Evolutionary conservation across 352 stramenopile species (phyloP), one percentile per base, ranked within the genome.

Genomic region (Pseudoperonospora humuli): DNA sequence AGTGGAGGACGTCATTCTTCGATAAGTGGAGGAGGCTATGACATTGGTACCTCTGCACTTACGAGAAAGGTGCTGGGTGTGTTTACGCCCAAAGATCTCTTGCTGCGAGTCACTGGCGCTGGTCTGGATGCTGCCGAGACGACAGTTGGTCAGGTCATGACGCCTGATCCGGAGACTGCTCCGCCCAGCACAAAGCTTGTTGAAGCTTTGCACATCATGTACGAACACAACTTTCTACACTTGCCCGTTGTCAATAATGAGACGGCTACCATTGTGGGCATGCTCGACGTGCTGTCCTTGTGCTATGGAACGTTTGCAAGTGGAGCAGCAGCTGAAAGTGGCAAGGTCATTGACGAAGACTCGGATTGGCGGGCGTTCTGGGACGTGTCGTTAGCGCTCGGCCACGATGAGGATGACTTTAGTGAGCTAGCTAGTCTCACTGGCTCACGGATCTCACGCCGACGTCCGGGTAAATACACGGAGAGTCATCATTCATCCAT

Each of bases 21-120:
- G 5, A 34, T 70, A 7, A 64, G 56, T 33, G 51, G 49, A n/a
- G 59, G 54, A 37, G 51, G 57, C 18, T 76, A 64, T 37, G 63
- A 71, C 7, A 65, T 67, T 25, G 78, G 75, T 5, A 66, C 46
- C 1, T 69, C 60, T 5, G 60, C 60, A 26, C 27, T 69, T 8
- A 69, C 55, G 14, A 50, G 60, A 39, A 93, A 92, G 66, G 57
- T 74, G 14, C 60, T 99, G 11, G 96, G 96, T 50, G 97, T 99
- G 42, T 97, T 99, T 54, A 98, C 94, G 0, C 96, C 96, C 3
- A 98, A 98, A 64, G 96, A 99, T 70, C 65, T 99, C 54, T 82
- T 99, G 61, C 84, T 93, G 13, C 79, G 95, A 26, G 95, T 97
- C 10, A 79, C 98, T 45, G 89, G 93, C 5, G 93, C 91, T 29